These are phyloP conservation scores for baker's yeast (Saccharomyces cerevisiae) DNA, from an alignment of 805 yeast genomes.

Conservation along the genomic window DNA sequence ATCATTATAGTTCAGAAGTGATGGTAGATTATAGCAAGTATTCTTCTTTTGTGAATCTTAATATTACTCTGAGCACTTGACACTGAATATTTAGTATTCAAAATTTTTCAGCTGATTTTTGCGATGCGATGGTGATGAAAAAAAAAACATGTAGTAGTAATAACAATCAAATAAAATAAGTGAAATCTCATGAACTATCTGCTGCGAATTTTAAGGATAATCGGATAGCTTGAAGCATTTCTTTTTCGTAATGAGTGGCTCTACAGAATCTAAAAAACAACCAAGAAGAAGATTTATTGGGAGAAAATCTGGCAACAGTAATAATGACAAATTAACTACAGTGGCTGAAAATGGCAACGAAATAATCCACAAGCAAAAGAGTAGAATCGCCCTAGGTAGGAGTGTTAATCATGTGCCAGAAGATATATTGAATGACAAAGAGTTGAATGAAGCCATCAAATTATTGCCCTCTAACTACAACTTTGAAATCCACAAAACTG, in stretches of 20 bases:
- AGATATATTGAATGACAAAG: slow-evolving; percentile 72
- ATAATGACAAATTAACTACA: slow-evolving; percentile 22
- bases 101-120: not conserved
- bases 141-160: not conserved
- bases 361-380: slow-evolving; percentile 24
- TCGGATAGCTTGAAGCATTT: not conserved
- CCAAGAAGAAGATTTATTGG: slow-evolving; percentile 61
- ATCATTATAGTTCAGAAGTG: slow-evolving; percentile 44
- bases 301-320: slow-evolving; percentile 27
- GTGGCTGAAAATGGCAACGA: slow-evolving; percentile 15
- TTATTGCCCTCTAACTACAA: slow-evolving; percentile 86
- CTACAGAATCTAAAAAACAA: not conserved
- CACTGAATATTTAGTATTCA: not conserved
- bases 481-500: slow-evolving; percentile 91
- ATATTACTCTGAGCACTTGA: not conserved
- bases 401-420: slow-evolving; percentile 81
- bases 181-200: not conserved
- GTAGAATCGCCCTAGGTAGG: slow-evolving; percentile 39
- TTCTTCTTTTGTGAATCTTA: not conserved
- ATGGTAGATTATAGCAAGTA: not conserved
- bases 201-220: not conserved
- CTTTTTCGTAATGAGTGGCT: slow-evolving; percentile 2
- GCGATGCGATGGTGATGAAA: slow-evolving; percentile 6
- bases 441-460: slow-evolving; percentile 73
- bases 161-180: not conserved